Evolutionary conservation across 495 filamentous ascomycete species (phyloP).

Genomic region (Penicilliopsis zonata): DNA sequence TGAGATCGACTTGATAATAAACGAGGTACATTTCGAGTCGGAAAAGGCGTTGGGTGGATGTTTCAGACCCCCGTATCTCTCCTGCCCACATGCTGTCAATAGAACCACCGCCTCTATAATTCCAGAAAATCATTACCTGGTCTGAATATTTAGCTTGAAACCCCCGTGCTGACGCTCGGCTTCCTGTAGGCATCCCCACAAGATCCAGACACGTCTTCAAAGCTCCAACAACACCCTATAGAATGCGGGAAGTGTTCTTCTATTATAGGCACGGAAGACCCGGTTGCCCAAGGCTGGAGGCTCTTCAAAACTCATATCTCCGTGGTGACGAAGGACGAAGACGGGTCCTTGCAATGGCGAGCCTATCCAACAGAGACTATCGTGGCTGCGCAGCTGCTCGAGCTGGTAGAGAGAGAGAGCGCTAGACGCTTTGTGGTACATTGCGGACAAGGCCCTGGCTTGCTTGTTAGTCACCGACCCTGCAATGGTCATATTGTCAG

Average conservation of each 20-base stretch:
- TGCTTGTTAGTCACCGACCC: slow-evolving; percentile 24
- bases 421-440: slow-evolving; percentile 36
- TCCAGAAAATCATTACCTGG: background rate
- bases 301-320: slow-evolving; percentile 40
- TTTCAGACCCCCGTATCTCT: too few relatives aligned
- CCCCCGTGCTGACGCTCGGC: slow-evolving; percentile 8
- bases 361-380: slow-evolving; percentile 37
- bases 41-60: too few relatives aligned
- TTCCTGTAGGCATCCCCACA: slow-evolving; percentile 11
- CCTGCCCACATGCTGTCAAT: too few relatives aligned
- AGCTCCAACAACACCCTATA: slow-evolving; percentile 9
- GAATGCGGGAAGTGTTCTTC: slow-evolving; percentile 28
- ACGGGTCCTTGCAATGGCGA: slow-evolving; percentile 10
- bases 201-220: slow-evolving; percentile 2
- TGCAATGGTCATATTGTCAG: slow-evolving; percentile 12
- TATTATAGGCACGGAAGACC: slow-evolving; percentile 33
- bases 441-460: slow-evolving; percentile 20
- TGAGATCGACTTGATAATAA: slow-evolving; percentile 36
- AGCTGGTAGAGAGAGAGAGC: slow-evolving; percentile 37
- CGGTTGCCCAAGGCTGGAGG: slow-evolving; percentile 26
- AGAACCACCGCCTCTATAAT: too few relatives aligned
- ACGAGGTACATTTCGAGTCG: slow-evolving; percentile 61
- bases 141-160: slow-evolving; percentile 1
- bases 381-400: slow-evolving; percentile 37
- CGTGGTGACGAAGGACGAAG: slow-evolving; percentile 7